A percentile compares a stretch with the other conserved stretches of the same genome.
Conservation (phyloP, 2,329 filamentous ascomycete species). For the Diaporthe vexans region DNA sequence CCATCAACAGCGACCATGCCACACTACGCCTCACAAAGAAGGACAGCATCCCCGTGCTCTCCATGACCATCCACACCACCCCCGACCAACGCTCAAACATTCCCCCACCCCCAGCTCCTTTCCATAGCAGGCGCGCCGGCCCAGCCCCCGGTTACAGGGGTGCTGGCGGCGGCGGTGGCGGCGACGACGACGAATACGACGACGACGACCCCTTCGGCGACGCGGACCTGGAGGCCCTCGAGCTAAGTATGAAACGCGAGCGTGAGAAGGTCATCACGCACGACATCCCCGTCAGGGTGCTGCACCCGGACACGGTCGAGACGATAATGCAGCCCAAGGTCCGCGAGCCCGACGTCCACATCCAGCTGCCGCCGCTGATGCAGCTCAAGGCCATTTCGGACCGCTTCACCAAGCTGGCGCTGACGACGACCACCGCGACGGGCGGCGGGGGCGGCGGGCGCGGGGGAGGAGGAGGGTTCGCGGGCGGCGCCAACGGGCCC, state of each 20-base stretch:
- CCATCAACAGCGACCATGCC: slow-evolving; percentile 83
- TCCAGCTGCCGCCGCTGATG: slow-evolving; percentile 86
- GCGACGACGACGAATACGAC: slow-evolving; percentile 48
- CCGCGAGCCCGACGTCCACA: slow-evolving; percentile 93
- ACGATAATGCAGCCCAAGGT: slow-evolving; percentile 94
- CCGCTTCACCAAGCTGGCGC: slow-evolving; percentile 89
- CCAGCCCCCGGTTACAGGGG: slow-evolving; percentile 41
- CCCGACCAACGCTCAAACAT: slow-evolving; percentile 65
- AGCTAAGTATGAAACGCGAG: slow-evolving; percentile 73
- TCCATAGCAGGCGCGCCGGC: slow-evolving; percentile 49
- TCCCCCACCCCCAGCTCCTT: slow-evolving; percentile 36
- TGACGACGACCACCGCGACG: slow-evolving; percentile 41
- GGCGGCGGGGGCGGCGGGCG: slow-evolving; percentile 42
- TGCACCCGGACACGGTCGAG: slow-evolving; percentile 87
- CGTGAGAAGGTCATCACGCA: slow-evolving; percentile 95
- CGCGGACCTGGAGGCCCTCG: slow-evolving; percentile 62
- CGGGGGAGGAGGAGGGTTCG: slow-evolving; percentile 34
- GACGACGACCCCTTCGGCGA: slow-evolving; percentile 59
- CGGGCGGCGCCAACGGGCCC: slow-evolving; percentile 57
- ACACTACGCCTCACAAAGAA: slow-evolving; percentile 94
- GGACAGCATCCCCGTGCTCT: slow-evolving; percentile 86
- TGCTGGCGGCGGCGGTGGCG: slow-evolving; percentile 53
- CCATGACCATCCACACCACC: slow-evolving; percentile 88
- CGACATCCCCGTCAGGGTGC: slow-evolving; percentile 93
- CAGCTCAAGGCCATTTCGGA: slow-evolving; percentile 96